phyloP scores from a whole-genome alignment of 2,329 filamentous ascomycete species.

The Fusarium mangiferae region DNA sequence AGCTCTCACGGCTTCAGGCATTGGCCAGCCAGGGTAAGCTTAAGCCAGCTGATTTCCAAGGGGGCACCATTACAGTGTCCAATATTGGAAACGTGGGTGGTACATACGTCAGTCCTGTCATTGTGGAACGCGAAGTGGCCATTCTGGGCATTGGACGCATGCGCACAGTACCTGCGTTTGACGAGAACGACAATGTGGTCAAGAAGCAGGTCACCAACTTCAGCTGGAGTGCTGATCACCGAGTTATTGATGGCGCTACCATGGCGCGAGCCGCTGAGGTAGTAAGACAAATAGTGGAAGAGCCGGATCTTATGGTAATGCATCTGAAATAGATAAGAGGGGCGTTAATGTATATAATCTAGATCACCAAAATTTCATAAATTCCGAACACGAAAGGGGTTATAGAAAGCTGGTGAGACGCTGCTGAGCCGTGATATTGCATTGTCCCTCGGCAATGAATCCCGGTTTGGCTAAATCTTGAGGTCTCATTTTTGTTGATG shows the following conservation, averaged over 20 bases:
- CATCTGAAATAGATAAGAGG: slow-evolving; percentile 70
- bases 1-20: slow-evolving; percentile 77
- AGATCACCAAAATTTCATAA: slow-evolving; percentile 1
- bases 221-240: slow-evolving; percentile 96
- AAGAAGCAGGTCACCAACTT: slow-evolving; percentile 86
- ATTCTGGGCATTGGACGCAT: slow-evolving; percentile 90
- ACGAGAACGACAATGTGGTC: slow-evolving; percentile 67
- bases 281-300: slow-evolving; percentile 81
- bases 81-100: slow-evolving; percentile 97
- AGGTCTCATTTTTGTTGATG: not conserved
- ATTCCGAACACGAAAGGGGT: not conserved
- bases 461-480: not conserved
- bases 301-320: slow-evolving; percentile 87
- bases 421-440: slow-evolving; percentile 4
- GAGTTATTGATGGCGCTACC: slow-evolving; percentile 93
- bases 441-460: not conserved
- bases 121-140: slow-evolving; percentile 89
- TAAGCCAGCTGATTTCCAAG: slow-evolving; percentile 77
- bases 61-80: slow-evolving; percentile 93
- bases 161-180: slow-evolving; percentile 83
- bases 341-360: slow-evolving; percentile 12
- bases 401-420: not conserved
- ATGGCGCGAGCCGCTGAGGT: slow-evolving; percentile 90
- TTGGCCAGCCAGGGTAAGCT: slow-evolving; percentile 82
- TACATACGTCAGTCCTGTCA: slow-evolving; percentile 89